A percentile compares a stretch with the other conserved stretches of the same genome.
Conservation (phyloP, 352 stramenopile genomes). For the Phytophthora sp. region DNA sequence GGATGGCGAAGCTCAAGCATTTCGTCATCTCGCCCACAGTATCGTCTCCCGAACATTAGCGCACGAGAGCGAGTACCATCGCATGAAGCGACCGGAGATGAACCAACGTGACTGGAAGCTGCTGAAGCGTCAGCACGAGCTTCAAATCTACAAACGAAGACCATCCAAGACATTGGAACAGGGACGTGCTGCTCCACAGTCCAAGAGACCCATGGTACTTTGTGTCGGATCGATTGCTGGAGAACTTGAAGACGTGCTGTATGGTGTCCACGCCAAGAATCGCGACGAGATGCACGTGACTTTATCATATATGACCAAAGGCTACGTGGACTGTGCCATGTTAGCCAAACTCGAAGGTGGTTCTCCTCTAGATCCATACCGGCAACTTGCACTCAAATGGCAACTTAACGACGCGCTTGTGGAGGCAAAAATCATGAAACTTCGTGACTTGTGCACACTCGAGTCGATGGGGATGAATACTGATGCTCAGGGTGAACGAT, state of each 20-base stretch:
- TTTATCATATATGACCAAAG: slow-evolving; percentile 43
- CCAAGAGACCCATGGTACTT: slow-evolving; percentile 49
- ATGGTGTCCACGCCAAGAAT: slow-evolving; percentile 57
- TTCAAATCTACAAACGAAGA: slow-evolving; percentile 48
- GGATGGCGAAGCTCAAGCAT: slow-evolving; percentile 37
- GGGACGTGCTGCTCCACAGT: slow-evolving; percentile 1
- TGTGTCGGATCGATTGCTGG: slow-evolving; percentile 53
- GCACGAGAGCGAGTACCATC: slow-evolving; percentile 50
- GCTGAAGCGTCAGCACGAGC: slow-evolving; percentile 40
- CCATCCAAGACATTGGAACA: slow-evolving; percentile 11
- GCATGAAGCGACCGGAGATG: slow-evolving; percentile 25
- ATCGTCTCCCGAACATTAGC: slow-evolving; percentile 54
- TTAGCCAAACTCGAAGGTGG: slow-evolving; percentile 48
- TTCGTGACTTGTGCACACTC: slow-evolving; percentile 55
- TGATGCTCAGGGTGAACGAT: slow-evolving; percentile 43
- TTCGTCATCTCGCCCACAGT: slow-evolving; percentile 41
- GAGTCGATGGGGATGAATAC: slow-evolving; percentile 55
- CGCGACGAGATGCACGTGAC: slow-evolving; percentile 56
- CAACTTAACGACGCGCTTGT: slow-evolving; percentile 31
- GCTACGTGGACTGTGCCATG: slow-evolving; percentile 51
- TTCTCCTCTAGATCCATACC: slow-evolving; percentile 50
- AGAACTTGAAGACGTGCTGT: slow-evolving; percentile 53
- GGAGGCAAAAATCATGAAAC: slow-evolving; percentile 43
- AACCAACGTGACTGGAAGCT: slow-evolving; percentile 40
- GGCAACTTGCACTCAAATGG: slow-evolving; percentile 66